These are phyloP conservation scores for Flueggea neowawraea DNA, from an alignment of 441 rosid genomes.

Conservation along the genomic window DNA sequence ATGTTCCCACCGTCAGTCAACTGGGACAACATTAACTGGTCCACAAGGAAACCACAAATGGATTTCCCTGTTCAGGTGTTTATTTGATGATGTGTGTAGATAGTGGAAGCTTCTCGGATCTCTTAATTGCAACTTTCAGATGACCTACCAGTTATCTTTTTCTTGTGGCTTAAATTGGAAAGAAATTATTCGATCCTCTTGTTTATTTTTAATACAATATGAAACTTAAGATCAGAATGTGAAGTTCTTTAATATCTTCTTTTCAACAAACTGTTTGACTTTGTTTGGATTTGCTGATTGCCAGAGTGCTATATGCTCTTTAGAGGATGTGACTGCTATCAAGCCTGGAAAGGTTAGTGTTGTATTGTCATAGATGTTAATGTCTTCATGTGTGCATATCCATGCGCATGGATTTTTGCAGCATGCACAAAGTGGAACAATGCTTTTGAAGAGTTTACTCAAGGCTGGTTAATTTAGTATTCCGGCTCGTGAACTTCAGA, in stretches of 20 bases:
- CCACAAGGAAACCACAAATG: slow-evolving; percentile 89
- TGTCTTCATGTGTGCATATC: background rate
- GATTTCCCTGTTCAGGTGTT: slow-evolving; percentile 98
- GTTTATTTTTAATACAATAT: background rate
- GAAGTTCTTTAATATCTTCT: background rate
- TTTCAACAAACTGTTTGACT: slow-evolving; percentile 15
- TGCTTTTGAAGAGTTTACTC: background rate
- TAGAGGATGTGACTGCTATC: slow-evolving; percentile 72
- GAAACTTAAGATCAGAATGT: background rate
- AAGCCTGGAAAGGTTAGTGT: slow-evolving; percentile 89
- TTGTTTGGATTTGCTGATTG: slow-evolving; percentile 16
- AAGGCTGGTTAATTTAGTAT: background rate
- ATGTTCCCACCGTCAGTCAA: slow-evolving; percentile 96
- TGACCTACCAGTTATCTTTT: no score
- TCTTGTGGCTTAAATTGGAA: no score
- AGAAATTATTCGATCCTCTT: no score
- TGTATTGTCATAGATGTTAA: background rate
- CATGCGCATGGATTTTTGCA: background rate
- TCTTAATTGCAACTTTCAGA: no score
- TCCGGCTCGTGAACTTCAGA: no score
- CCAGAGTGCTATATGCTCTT: slow-evolving; percentile 90
- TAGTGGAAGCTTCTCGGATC: no score
- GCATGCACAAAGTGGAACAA: background rate
- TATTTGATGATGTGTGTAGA: slow-evolving; percentile 1
- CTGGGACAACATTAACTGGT: slow-evolving; percentile 94